Evolutionary conservation across 1,139 yeast species (phyloP).

Genomic region (Blastobotrys buckinghamii): DNA sequence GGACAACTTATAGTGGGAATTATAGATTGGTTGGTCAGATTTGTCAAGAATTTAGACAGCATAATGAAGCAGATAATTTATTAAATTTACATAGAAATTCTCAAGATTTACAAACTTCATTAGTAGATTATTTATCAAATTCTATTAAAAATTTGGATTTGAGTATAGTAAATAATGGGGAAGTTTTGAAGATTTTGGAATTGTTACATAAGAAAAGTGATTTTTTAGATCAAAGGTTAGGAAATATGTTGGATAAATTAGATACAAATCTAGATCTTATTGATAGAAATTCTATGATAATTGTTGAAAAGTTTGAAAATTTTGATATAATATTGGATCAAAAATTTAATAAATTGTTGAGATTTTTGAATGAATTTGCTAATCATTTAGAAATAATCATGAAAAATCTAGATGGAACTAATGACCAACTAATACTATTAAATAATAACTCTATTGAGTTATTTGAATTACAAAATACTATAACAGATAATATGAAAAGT

Average conservation of each 20-base stretch:
- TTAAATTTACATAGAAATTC: constrained; percentile 18
- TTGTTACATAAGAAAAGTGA: background rate
- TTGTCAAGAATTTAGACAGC: constrained; percentile 24
- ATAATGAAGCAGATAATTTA: constrained; percentile 15
- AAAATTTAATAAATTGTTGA: background rate
- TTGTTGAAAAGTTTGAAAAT: background rate
- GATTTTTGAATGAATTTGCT: background rate
- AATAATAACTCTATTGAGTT: background rate
- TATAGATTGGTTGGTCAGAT: constrained; percentile 29
- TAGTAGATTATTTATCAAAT: background rate
- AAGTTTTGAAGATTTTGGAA: background rate
- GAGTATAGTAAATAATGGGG: background rate
- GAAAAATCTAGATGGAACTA: background rate
- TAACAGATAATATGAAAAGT: background rate
- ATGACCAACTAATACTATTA: background rate
- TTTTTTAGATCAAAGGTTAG: background rate
- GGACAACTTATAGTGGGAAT: constrained; percentile 37
- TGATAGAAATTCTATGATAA: background rate
- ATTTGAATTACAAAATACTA: background rate
- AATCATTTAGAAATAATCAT: background rate
- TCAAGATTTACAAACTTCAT: constrained; percentile 13
- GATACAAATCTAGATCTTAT: background rate
- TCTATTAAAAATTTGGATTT: constrained; percentile 6
- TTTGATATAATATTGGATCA: background rate
- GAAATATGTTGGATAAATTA: background rate